Evolutionary conservation across 2,329 filamentous ascomycete genomes (phyloP).

Genomic region (Lasiodiplodia hormozganensis): DNA sequence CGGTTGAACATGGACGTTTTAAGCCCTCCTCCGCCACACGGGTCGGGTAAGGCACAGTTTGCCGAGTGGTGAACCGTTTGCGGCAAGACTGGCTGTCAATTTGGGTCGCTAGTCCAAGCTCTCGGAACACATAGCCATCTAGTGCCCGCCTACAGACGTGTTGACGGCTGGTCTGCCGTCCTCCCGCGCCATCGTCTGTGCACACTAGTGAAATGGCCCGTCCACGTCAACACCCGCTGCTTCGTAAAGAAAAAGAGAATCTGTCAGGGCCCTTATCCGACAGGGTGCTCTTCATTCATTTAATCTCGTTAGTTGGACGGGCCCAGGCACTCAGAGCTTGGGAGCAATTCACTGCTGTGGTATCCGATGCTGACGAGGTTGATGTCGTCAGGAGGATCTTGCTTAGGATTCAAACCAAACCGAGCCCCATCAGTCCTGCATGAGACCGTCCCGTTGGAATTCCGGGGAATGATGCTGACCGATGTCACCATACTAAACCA

Average conservation of each 20-base stretch:
- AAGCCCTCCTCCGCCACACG: neutral
- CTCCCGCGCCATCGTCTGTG: neutral
- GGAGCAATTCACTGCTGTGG: too few relatives aligned
- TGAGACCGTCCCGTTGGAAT: too few relatives aligned
- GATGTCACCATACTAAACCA: too few relatives aligned
- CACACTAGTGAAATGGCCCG: neutral
- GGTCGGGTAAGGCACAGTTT: neutral
- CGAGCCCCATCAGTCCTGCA: too few relatives aligned
- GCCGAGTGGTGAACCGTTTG: neutral
- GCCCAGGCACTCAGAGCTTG: too few relatives aligned
- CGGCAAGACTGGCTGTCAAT: neutral
- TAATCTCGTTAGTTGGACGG: too few relatives aligned
- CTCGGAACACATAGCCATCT: neutral
- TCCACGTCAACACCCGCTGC: neutral
- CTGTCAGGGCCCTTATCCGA: too few relatives aligned
- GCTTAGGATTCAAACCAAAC: too few relatives aligned
- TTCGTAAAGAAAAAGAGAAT: neutral
- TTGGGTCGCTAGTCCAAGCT: neutral
- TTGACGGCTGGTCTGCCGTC: neutral
- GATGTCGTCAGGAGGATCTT: too few relatives aligned
- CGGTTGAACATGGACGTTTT: neutral
- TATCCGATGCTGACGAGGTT: too few relatives aligned
- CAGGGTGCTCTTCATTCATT: too few relatives aligned
- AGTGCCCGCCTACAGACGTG: neutral
- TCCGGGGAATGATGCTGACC: too few relatives aligned